Evolutionary conservation across 1,284 basidiomycete genomes (phyloP), one percentile per base, ranked within the genome.

Genomic region (Rhodotorula sp.): DNA sequence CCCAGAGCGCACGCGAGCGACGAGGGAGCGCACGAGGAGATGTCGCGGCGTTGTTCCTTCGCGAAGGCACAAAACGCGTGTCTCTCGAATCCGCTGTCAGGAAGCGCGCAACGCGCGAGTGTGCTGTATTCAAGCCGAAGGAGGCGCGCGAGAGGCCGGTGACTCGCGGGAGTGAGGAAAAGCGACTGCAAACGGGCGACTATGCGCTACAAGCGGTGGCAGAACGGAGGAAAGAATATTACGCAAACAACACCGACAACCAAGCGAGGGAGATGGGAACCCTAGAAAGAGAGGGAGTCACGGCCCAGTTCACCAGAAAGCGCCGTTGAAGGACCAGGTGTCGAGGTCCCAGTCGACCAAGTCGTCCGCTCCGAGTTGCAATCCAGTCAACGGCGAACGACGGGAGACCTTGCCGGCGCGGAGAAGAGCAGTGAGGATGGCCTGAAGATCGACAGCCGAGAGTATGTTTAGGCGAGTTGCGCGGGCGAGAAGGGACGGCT

Each of bases 281-380:
- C 47, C 47, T 4, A 24, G 22, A 48, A n/a, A 17, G 47, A 22
- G 6, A n/a, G 22, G 47, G 9, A n/a, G n/a, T 10, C 11, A 10
- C 9, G 11, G 10, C 49, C 6, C 49, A 29, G 29, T 27, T 48
- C n/a, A 53, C 64, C 64, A 66, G 46, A 59, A 62, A 1, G 5
- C 29, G 6, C 62, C 67, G 0, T 13, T 30, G 24, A 68, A 13
- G 11, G 19, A 29, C 62, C 62, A 68, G 5, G 53, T 44, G 32
- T 61, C 67, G 11, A 2, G 0, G 19, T 64, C 59, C 67, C 67
- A 68, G 39, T 68, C 67, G 19, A 64, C 34, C 47, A n/a, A 7
- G 15, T 5, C 22, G 11, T 53, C 32, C 19, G 3, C 34, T 15
- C 13, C 27, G 15, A 19, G 8, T 27, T 2, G 39, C 22, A 10